phyloP scores from a whole-genome alignment of 2,329 filamentous ascomycete species.

The Teratosphaeria viscida region DNA sequence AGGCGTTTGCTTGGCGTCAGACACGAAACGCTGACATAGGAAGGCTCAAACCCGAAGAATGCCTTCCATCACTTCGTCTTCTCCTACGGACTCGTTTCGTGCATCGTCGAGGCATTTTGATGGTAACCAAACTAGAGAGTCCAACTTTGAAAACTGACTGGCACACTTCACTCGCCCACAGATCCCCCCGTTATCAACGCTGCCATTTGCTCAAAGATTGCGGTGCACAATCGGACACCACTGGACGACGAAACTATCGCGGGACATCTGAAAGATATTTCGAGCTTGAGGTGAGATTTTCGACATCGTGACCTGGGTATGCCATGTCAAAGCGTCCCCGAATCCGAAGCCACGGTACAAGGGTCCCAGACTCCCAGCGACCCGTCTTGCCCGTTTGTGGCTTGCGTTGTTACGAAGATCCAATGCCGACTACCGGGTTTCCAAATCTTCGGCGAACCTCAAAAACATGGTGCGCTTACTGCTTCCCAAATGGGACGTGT shows the following conservation, averaged over 20 bases:
- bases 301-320: neutral
- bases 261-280: neutral
- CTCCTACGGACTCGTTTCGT: neutral
- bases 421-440: neutral
- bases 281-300: neutral
- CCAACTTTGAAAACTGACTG: neutral
- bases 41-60: neutral
- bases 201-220: neutral
- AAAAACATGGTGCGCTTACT: neutral
- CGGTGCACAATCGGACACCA: neutral
- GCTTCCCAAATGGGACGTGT: neutral
- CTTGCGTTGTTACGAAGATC: neutral
- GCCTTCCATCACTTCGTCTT: neutral
- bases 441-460: neutral
- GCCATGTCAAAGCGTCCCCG: neutral
- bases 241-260: neutral
- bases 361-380: neutral
- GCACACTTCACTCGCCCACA: neutral
- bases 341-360: neutral
- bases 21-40: neutral
- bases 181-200: neutral
- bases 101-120: neutral
- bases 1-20: neutral
- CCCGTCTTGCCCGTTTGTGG: neutral
- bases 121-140: neutral